Evolutionary conservation across 306 rosid genomes (phyloP).

Genomic region (Cucumis cinereus): DNA sequence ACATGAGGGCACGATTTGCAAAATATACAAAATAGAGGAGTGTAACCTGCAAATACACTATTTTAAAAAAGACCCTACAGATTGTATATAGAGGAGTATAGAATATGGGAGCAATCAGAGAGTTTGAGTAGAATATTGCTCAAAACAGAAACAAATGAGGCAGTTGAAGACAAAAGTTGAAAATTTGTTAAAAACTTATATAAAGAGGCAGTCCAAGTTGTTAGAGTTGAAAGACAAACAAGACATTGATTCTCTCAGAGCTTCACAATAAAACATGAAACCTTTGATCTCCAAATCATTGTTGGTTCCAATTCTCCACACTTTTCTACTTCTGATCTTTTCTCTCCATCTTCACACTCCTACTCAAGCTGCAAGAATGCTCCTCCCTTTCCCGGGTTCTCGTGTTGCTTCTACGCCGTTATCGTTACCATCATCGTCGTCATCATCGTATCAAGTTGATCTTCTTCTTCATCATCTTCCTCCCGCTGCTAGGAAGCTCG

Average conservation of each 20-base stretch:
- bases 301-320: constrained; percentile 26
- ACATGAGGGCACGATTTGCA: background rate
- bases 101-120: background rate
- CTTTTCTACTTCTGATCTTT: constrained; percentile 27
- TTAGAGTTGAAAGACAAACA: constrained; percentile 16
- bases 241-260: constrained; percentile 29
- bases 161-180: constrained; percentile 8
- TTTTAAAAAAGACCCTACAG: background rate
- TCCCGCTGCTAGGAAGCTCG: background rate
- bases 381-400: constrained; percentile 14
- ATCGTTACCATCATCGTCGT: background rate
- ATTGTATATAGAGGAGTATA: background rate
- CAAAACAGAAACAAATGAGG: background rate
- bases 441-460: background rate
- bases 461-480: constrained; percentile 1
- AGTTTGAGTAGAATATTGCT: constrained; percentile 5
- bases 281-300: constrained; percentile 27
- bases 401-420: constrained; percentile 17
- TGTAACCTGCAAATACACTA: background rate
- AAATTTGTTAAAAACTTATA: constrained; percentile 13
- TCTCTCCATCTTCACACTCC: constrained; percentile 18
- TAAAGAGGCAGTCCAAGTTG: constrained; percentile 22
- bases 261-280: constrained; percentile 44
- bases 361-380: constrained; percentile 15
- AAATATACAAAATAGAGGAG: background rate